Evolutionary conservation across 371 early-diverging fungal species (phyloP).

Genomic region (Globomyces sp.): DNA sequence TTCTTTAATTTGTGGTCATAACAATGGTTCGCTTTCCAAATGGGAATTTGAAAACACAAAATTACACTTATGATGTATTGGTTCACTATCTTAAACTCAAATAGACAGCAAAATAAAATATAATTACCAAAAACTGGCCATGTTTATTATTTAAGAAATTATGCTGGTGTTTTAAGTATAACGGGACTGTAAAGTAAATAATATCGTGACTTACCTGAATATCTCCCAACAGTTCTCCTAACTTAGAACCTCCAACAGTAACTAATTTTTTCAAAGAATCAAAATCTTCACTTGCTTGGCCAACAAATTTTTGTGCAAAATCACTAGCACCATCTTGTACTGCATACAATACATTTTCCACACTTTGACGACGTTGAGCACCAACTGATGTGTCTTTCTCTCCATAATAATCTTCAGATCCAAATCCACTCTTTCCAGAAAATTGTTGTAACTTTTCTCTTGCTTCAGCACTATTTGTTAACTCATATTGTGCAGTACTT

Average conservation of each 20-base stretch:
- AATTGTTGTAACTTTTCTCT: conserved; percentile 67
- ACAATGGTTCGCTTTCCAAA: too few relatives aligned
- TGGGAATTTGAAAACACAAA: too few relatives aligned
- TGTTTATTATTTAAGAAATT: too few relatives aligned
- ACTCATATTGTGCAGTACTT: conserved; percentile 32
- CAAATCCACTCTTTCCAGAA: conserved; percentile 70
- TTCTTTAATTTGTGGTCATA: too few relatives aligned
- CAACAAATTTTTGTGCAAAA: conserved; percentile 66
- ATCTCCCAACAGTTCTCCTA: conserved; percentile 43
- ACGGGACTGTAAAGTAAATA: too few relatives aligned
- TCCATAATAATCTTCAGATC: conserved; percentile 80
- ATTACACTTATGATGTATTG: too few relatives aligned
- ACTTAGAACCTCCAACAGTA: conserved; percentile 56
- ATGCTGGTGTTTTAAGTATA: too few relatives aligned
- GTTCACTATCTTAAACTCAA: too few relatives aligned
- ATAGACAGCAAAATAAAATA: too few relatives aligned
- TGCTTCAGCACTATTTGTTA: conserved; percentile 55
- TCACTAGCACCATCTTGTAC: conserved; percentile 53
- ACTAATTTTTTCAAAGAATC: conserved; percentile 70
- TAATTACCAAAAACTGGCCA: too few relatives aligned
- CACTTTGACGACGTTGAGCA: conserved; percentile 3
- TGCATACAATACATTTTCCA: conserved; percentile 47
- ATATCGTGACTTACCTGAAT: conserved; percentile 33
- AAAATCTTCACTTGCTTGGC: conserved; percentile 73
- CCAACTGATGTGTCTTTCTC: conserved; percentile 51